Percentiles rank a stretch among this genome's conserved stretches.
phyloP scores from a whole-genome alignment of 192 early-diverging fungal species.

The Linderina pennispora region DNA sequence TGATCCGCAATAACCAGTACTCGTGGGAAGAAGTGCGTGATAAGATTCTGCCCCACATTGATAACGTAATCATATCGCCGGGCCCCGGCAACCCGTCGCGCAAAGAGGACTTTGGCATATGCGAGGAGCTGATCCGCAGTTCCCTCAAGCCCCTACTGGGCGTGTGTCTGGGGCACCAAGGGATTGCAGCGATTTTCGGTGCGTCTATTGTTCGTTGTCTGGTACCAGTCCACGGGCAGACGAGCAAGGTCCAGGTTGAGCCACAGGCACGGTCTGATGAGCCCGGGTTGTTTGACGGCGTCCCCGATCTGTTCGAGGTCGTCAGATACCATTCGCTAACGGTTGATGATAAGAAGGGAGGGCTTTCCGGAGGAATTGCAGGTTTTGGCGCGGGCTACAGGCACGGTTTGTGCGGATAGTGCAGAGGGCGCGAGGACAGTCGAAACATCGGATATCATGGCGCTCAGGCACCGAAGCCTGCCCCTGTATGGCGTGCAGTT shows the following conservation, averaged over 20 bases:
- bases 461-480: conserved; percentile 56
- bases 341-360: conserved; percentile 47
- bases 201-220: conserved; percentile 57
- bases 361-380: conserved; percentile 16
- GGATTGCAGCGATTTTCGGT: conserved; percentile 65
- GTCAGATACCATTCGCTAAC: conserved; percentile 92
- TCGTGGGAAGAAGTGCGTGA: conserved; percentile 56
- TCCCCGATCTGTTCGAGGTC: conserved; percentile 63
- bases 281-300: conserved; percentile 49
- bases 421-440: neutral
- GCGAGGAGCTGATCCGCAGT: conserved; percentile 8
- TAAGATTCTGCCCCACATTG: conserved; percentile 71
- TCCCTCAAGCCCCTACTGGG: conserved; percentile 71
- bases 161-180: conserved; percentile 93
- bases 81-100: conserved; percentile 84
- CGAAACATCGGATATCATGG: conserved; percentile 62
- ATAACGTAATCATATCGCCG: conserved; percentile 88
- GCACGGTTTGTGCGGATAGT: conserved; percentile 9
- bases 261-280: neutral
- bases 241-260: conserved; percentile 48
- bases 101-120: conserved; percentile 43
- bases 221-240: conserved; percentile 79
- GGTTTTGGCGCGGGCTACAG: conserved; percentile 20
- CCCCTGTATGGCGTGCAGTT: conserved; percentile 92
- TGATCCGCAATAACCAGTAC: conserved; percentile 92